Base-by-base conservation (phyloP, 106 monocot species). In the Platanthera zijinensis region DNA sequence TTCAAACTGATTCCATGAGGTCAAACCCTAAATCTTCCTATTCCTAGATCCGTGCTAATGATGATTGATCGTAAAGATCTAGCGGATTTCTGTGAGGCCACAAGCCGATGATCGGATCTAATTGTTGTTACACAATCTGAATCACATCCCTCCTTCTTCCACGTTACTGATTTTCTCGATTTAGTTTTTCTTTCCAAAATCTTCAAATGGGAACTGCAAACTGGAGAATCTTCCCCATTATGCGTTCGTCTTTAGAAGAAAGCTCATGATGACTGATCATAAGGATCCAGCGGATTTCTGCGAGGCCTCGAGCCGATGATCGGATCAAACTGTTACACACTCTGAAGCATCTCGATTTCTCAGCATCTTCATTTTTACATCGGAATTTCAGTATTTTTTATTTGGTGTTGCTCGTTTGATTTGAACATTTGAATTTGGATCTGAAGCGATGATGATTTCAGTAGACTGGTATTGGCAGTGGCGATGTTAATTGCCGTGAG, bases 51-150 rank as follows among this genome's bases (percentile, higher is more conserved):
- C 0, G 3, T 39, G 70, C 17, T 70, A 15, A 70, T 70, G 70
- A 70, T 48, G 70, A 70, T 14, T 70, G 70, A 72, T 50, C 51
- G 21, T 51, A 19, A 72, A 46, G 72, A 50, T 72, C 51, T 72
- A 51, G 49, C 72, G 72, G 49, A 72, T 72, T 50, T 72, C 72
- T 72, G 51, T 72, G 72, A 51, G 70, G 70, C 48, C 48, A 10
- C 48, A 6, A 48, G 70, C 70, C 70, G n/a, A 7, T 70, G 70
- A 70, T 70, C 70, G 45, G 8, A 67, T 17, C 2, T 47, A 70
- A 18, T 70, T 70, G 66, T 66, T 70, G 70, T 70, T 70, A 70
- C 70, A 47, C 70, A 70, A 13, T 47, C 70, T 70, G 70, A 70
- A 70, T 47, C 39, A 39, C 39, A 39, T 39, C 2, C 1, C 39